Evolutionary conservation across 75 land plant genomes (phyloP).

Genomic region (Isoetes taiwanensis): DNA sequence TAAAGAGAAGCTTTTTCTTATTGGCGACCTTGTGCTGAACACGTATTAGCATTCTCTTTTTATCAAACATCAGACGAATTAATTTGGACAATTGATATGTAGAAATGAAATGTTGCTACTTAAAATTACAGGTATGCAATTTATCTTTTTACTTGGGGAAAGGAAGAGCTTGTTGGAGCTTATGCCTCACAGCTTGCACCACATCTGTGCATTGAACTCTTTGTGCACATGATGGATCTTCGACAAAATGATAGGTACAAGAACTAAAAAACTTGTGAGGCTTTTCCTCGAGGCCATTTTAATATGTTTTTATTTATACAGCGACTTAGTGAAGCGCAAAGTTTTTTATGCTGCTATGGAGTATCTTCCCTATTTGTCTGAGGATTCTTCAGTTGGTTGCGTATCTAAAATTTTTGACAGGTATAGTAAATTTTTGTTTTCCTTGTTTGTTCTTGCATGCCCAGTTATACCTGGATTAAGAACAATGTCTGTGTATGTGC

Average conservation of each 20-base stretch:
- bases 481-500: neutral
- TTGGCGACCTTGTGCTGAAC: constrained; percentile 78
- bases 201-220: constrained; percentile 84
- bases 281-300: neutral
- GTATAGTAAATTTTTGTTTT: constrained; percentile 20
- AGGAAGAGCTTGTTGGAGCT: constrained; percentile 85
- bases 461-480: neutral
- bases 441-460: neutral
- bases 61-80: neutral
- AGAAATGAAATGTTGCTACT: too few species aligned
- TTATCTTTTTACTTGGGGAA: constrained; percentile 73
- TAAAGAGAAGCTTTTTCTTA: constrained; percentile 49
- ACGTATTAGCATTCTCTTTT: constrained; percentile 27
- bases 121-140: constrained; percentile 67
- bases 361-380: constrained; percentile 67
- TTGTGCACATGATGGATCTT: constrained; percentile 94
- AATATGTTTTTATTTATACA: constrained; percentile 12
- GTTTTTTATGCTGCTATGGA: constrained; percentile 79
- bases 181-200: constrained; percentile 94
- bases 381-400: constrained; percentile 47
- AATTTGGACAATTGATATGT: neutral
- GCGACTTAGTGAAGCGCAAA: constrained; percentile 74
- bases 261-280: neutral
- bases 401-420: constrained; percentile 83
- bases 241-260: constrained; percentile 67